Percentiles rank a stretch among this genome's conserved stretches.
Conservation (phyloP, 2,329 filamentous ascomycete species). For the Penicillium sp. region DNA sequence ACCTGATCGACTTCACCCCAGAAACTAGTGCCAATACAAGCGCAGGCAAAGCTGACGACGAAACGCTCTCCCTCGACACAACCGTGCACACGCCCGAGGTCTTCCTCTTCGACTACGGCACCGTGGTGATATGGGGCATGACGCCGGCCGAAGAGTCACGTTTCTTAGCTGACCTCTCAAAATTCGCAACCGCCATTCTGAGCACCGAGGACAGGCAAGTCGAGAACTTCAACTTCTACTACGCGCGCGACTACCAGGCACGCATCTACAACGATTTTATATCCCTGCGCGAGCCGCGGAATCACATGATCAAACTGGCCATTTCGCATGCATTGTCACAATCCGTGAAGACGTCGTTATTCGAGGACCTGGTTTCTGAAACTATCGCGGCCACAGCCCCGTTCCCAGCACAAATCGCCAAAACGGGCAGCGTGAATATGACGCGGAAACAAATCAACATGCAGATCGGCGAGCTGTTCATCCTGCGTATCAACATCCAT, state of each 20-base stretch:
- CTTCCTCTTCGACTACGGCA: slow-evolving; percentile 95
- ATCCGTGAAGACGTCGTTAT: slow-evolving; percentile 95
- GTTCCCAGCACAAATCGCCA: slow-evolving; percentile 85
- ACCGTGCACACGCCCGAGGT: slow-evolving; percentile 88
- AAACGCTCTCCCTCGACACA: slow-evolving; percentile 71
- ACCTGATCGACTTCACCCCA: slow-evolving; percentile 58
- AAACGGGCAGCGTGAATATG: slow-evolving; percentile 87
- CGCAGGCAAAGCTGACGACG: slow-evolving; percentile 26
- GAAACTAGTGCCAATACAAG: slow-evolving; percentile 16
- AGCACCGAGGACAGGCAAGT: slow-evolving; percentile 85
- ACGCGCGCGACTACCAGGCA: slow-evolving; percentile 94
- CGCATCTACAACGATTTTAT: slow-evolving; percentile 99
- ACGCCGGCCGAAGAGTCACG: slow-evolving; percentile 79
- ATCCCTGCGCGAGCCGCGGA: slow-evolving; percentile 84
- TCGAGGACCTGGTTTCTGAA: slow-evolving; percentile 90
- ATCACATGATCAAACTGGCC: slow-evolving; percentile 96
- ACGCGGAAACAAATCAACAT: slow-evolving; percentile 93
- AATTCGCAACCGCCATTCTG: slow-evolving; percentile 90
- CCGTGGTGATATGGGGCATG: slow-evolving; percentile 99
- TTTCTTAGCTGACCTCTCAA: slow-evolving; percentile 89
- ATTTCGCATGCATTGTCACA: slow-evolving; percentile 95
- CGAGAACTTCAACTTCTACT: slow-evolving; percentile 99
- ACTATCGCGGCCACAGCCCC: slow-evolving; percentile 93
- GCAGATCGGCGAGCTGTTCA: slow-evolving; percentile 98
- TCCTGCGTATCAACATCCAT: slow-evolving; percentile 95